Evolutionary conservation across 2,329 filamentous ascomycete genomes (phyloP).

Genomic region (Nannizzia gypsea): DNA sequence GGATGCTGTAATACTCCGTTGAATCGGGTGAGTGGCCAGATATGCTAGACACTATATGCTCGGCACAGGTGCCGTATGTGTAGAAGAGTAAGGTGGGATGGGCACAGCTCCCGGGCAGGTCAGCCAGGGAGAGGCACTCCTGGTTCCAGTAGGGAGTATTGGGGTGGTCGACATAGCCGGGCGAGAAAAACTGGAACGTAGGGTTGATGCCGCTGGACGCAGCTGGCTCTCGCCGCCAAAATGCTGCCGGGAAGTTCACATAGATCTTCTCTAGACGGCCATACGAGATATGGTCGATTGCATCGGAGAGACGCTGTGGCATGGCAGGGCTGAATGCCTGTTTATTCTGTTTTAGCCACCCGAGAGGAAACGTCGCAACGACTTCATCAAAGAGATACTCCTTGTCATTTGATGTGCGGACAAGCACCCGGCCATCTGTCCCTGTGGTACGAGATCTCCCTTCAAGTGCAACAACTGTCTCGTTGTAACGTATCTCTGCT

Average conservation of each 20-base stretch:
- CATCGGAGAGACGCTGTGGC: constrained; percentile 30
- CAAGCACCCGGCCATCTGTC: constrained; percentile 32
- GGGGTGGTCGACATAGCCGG: constrained; percentile 51
- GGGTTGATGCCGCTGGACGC: constrained; percentile 11
- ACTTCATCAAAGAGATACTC: constrained; percentile 39
- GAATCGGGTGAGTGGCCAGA: constrained; percentile 25
- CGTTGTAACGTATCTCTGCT: constrained; percentile 40
- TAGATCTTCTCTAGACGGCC: constrained; percentile 40
- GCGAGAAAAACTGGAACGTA: constrained; percentile 67
- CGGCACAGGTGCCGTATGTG: constrained; percentile 34
- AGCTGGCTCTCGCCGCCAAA: constrained; percentile 45
- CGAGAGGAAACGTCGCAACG: constrained; percentile 42
- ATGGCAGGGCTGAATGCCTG: constrained; percentile 36
- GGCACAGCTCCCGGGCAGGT: constrained; percentile 45
- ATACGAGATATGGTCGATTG: constrained; percentile 39
- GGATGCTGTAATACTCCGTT: constrained; percentile 41
- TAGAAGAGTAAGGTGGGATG: constrained; percentile 81
- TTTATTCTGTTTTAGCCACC: constrained; percentile 42
- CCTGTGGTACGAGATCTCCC: constrained; percentile 17
- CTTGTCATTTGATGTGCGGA: constrained; percentile 29
- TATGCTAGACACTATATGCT: constrained; percentile 29
- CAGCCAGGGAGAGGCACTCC: constrained; percentile 64
- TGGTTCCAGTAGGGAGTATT: constrained; percentile 59
- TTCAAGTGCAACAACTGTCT: constrained; percentile 32
- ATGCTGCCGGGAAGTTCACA: constrained; percentile 61